These are phyloP conservation scores for Ustilago tritici DNA, from an alignment of 1,284 basidiomycete species.

Conservation along the genomic window DNA sequence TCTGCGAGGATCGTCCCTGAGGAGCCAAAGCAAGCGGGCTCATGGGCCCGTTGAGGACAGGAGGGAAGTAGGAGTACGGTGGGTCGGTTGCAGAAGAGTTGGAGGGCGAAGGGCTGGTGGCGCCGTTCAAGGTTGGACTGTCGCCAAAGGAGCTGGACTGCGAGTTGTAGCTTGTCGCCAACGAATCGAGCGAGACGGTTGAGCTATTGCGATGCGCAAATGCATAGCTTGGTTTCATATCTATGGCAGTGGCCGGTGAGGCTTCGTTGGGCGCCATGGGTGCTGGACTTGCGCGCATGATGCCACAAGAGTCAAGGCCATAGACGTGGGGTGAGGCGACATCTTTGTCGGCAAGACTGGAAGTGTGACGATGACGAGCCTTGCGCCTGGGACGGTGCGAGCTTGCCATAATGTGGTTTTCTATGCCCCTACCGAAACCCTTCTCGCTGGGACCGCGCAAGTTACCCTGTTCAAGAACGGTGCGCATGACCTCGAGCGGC, in stretches of 20 bases:
- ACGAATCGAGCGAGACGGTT: slow-evolving; percentile 65
- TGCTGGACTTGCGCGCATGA: slow-evolving; percentile 54
- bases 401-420: slow-evolving; percentile 67
- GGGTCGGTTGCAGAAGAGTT: slow-evolving; percentile 35
- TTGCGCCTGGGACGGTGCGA: slow-evolving; percentile 59
- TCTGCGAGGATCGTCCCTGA: slow-evolving; percentile 16
- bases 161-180: slow-evolving; percentile 67
- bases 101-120: slow-evolving; percentile 38
- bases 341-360: slow-evolving; percentile 21
- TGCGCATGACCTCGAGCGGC: slow-evolving; percentile 66
- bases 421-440: slow-evolving; percentile 67
- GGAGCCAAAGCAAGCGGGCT: slow-evolving; percentile 53
- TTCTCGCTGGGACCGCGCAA: slow-evolving; percentile 54
- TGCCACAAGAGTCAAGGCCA: slow-evolving; percentile 32
- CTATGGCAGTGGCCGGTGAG: slow-evolving; percentile 32
- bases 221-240: slow-evolving; percentile 19
- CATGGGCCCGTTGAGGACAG: slow-evolving; percentile 30
- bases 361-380: slow-evolving; percentile 31
- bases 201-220: slow-evolving; percentile 57
- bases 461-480: slow-evolving; percentile 67
- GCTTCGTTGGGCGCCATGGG: slow-evolving; percentile 37
- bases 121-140: slow-evolving; percentile 31
- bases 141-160: slow-evolving; percentile 52
- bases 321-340: slow-evolving; percentile 23
- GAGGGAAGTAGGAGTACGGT: slow-evolving; percentile 47